Percentiles rank a stretch among this genome's conserved stretches.
Conservation (phyloP, 116 monocot species). For the Posidonia oceanica region DNA sequence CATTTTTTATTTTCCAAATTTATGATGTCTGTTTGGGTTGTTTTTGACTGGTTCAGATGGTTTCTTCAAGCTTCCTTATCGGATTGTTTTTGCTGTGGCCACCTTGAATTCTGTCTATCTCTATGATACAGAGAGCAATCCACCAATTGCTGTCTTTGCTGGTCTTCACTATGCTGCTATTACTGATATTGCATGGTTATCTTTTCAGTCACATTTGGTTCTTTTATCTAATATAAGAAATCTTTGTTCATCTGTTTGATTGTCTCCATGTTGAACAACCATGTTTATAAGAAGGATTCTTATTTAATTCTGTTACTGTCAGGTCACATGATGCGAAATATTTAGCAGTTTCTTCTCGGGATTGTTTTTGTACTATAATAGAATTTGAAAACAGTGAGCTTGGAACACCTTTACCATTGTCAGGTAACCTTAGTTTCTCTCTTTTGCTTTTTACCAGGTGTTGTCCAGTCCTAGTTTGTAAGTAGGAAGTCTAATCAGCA, state of each 20-base stretch:
- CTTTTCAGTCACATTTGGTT: neutral
- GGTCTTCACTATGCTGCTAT: constrained; percentile 96
- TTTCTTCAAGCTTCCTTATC: constrained; percentile 80
- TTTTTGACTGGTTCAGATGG: constrained; percentile 25
- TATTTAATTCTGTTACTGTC: neutral
- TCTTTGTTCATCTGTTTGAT: neutral
- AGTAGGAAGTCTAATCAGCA: no score
- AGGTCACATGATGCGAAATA: constrained; percentile 9
- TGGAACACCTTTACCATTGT: neutral
- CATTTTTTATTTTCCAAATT: neutral
- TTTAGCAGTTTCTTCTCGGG: constrained; percentile 8
- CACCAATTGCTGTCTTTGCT: constrained; percentile 77
- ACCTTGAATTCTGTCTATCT: constrained; percentile 86
- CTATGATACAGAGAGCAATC: constrained; percentile 75
- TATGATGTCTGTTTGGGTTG: neutral
- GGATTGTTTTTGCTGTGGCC: constrained; percentile 86
- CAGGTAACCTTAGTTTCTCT: neutral
- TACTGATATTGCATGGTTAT: constrained; percentile 91
- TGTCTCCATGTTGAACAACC: neutral
- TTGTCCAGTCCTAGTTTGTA: no score
- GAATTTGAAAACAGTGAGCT: constrained; percentile 9
- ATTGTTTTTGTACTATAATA: constrained; percentile 9
- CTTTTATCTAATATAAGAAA: neutral
- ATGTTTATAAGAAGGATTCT: no score
- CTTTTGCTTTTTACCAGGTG: neutral